Evolutionary conservation across 768 basidiomycete genomes (phyloP), one percentile per base, ranked within the genome.

Genomic region (Suillus subalutaceus): DNA sequence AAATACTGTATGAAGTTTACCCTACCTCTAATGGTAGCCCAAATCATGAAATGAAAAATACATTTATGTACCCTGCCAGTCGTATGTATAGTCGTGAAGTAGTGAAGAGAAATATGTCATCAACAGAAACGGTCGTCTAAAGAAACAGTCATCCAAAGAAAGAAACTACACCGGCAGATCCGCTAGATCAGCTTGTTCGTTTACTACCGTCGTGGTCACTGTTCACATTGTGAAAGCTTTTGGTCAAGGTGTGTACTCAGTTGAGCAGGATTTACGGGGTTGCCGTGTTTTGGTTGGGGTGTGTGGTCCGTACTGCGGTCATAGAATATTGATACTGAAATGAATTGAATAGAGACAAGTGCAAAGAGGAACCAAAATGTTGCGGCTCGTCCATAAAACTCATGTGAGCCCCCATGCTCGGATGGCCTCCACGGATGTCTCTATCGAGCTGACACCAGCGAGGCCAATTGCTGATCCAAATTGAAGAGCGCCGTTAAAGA

Each of bases 401-500:
- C 70, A 9, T 63, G 62, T 12, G 75, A 62, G 2, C 79, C 79
- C 6, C 77, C 79, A 65, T 77, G n/a, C n/a, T n/a, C n/a, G 70
- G 18, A 59, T 67, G 55, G 65, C 65, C 70, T 83, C 77, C 37
- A 86, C 75, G 48, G 81, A 82, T 4, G 79, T 78, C 75, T 84
- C 74, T 68, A 87, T 86, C 20, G 84, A 82, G 40, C 73, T 81
- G 32, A 85, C 79, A 32, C 79, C 79, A 16, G 87, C 83, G 40
- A 84, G 74, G 23, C 84, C 85, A 26, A 84, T 75, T 7, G 87
- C 86, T 12, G 80, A 80, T 41, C 85, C 85, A 65, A 85, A 75
- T 71, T 88, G 84, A 1, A 86, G 79, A 13, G 84, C 83, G 30
- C 81, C 79, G 65, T 85, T 85, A 77, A 86, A 85, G 48, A 88